Conservation (phyloP, 345 rosid species). For the Gossypium sturtianum region DNA sequence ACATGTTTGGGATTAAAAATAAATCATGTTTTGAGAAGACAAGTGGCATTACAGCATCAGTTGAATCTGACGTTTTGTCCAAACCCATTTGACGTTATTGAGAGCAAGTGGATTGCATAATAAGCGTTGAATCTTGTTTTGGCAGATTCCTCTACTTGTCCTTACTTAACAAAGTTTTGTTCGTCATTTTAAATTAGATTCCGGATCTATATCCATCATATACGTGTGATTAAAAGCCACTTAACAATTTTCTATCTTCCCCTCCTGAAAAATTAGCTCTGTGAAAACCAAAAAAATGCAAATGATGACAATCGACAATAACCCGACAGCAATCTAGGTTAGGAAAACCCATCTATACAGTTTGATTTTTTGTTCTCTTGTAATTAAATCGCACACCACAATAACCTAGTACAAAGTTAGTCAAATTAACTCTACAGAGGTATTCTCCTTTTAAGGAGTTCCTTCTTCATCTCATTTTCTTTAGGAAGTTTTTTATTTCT, state of each 20-base stretch:
- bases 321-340: no score
- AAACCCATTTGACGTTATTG: background rate
- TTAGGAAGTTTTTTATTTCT: no score
- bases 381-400: no score
- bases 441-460: no score
- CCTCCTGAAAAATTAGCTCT: background rate
- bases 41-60: background rate
- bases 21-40: background rate
- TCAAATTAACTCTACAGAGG: no score
- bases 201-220: background rate
- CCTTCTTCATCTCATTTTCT: no score
- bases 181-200: background rate
- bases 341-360: no score
- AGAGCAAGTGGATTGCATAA: background rate
- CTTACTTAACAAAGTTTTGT: background rate
- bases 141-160: background rate
- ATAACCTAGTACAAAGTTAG: no score
- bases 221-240: background rate
- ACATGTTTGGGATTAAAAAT: background rate
- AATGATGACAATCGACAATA: background rate
- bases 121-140: conserved; percentile 1
- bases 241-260: background rate
- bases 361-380: no score
- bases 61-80: background rate
- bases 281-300: background rate